Conservation (phyloP, 2,329 filamentous ascomycete genomes). For the Colletotrichum sp. region DNA sequence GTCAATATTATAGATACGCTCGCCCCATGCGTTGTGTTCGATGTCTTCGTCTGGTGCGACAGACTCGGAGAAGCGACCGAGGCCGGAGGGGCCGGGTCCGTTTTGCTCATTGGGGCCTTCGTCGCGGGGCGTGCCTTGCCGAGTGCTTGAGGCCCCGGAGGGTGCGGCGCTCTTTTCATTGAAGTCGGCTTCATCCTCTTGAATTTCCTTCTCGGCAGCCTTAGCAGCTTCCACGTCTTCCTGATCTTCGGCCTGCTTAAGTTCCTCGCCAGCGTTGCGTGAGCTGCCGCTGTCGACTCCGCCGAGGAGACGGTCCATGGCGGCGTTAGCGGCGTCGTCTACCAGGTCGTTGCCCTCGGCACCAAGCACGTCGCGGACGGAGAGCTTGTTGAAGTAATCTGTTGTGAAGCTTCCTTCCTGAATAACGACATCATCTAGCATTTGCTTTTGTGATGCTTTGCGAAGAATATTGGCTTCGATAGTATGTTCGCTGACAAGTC, state of each 20-base stretch:
- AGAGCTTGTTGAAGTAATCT: conserved; percentile 88
- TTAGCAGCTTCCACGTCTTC: conserved; percentile 91
- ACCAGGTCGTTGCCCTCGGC: conserved; percentile 58
- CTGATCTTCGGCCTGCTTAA: conserved; percentile 89
- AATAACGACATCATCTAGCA: conserved; percentile 97
- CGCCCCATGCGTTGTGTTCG: conserved; percentile 66
- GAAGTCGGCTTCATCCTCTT: conserved; percentile 86
- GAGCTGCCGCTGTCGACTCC: conserved; percentile 65
- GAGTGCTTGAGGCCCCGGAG: conserved; percentile 55
- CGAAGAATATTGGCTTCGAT: conserved; percentile 98
- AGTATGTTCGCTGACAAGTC: conserved; percentile 89
- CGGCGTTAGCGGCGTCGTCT: conserved; percentile 76
- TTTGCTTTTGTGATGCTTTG: conserved; percentile 96
- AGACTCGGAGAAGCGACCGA: conserved; percentile 42
- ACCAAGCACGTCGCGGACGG: conserved; percentile 71
- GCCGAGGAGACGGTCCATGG: conserved; percentile 86
- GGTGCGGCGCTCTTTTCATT: conserved; percentile 61
- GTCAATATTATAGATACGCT: conserved; percentile 67
- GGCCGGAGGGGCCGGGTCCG: conserved; percentile 34
- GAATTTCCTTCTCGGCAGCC: conserved; percentile 86
- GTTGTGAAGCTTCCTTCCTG: conserved; percentile 98
- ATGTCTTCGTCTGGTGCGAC: conserved; percentile 40
- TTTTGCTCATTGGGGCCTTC: conserved; percentile 34
- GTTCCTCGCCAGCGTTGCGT: conserved; percentile 69
- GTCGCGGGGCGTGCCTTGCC: conserved; percentile 56